Conservation (phyloP, 495 filamentous ascomycete species). For the Aspergillus conjunctus region DNA sequence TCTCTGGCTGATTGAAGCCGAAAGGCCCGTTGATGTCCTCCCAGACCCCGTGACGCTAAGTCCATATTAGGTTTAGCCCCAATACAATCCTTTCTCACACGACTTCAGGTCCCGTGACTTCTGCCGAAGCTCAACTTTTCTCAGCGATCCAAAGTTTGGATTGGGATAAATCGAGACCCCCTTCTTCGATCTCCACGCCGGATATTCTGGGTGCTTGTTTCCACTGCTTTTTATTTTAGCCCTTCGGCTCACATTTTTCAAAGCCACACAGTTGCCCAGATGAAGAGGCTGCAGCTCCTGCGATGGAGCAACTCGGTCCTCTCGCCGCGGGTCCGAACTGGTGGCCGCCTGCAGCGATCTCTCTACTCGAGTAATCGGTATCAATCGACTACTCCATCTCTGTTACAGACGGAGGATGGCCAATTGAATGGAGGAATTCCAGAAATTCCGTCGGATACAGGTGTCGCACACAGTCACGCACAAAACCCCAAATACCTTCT, state of each 20-base stretch:
- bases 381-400: conserved; percentile 44
- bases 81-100: conserved; percentile 33
- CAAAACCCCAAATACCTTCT: conserved; percentile 43
- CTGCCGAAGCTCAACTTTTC: conserved; percentile 49
- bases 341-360: conserved; percentile 50
- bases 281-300: conserved; percentile 71
- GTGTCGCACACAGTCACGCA: conserved; percentile 24
- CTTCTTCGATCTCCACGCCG: conserved; percentile 19
- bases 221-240: conserved; percentile 18
- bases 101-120: conserved; percentile 49
- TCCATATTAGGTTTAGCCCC: conserved; percentile 34
- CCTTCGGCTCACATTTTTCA: conserved; percentile 8
- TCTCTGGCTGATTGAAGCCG: conserved; percentile 33
- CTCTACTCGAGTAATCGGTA: conserved; percentile 38
- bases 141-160: conserved; percentile 31
- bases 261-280: conserved; percentile 41
- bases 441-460: conserved; percentile 28
- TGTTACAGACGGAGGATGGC: conserved; percentile 31
- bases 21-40: conserved; percentile 37
- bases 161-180: conserved; percentile 15
- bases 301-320: conserved; percentile 74
- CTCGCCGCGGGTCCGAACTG: conserved; percentile 54
- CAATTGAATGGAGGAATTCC: conserved; percentile 26
- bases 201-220: conserved; percentile 11
- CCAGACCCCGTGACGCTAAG: conserved; percentile 36